These are phyloP conservation scores for Candida palmyrensis DNA, from an alignment of 805 yeast genomes.

Conservation along the genomic window DNA sequence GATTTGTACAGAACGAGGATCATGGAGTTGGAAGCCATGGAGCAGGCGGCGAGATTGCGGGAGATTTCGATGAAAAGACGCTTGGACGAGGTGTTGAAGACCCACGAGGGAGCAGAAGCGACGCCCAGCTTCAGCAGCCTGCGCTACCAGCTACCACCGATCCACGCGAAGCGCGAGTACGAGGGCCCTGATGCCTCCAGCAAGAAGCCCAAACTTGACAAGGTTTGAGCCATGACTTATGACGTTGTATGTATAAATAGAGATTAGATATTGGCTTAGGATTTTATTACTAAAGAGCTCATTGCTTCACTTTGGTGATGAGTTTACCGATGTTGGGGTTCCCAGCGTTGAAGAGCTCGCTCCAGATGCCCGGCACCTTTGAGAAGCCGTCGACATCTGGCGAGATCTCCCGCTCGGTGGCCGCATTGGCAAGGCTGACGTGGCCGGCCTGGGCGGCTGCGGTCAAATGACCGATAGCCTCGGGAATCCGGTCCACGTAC, in stretches of 20 bases:
- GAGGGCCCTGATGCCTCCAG: conserved; percentile 1
- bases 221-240: too few species aligned
- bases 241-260: too few species aligned
- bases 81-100: conserved; percentile 38
- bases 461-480: conserved; percentile 10
- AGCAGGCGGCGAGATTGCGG: conserved; percentile 48
- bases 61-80: conserved; percentile 44
- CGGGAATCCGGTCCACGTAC: conserved; percentile 7
- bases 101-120: conserved; percentile 14
- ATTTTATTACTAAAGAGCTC: too few species aligned
- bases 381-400: too few species aligned
- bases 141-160: conserved; percentile 3
- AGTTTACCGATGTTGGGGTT: too few species aligned
- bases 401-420: too few species aligned
- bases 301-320: too few species aligned
- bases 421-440: too few species aligned
- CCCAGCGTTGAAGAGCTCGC: too few species aligned
- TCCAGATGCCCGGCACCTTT: too few species aligned
- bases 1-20: conserved; percentile 83
- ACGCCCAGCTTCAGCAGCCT: conserved; percentile 2
- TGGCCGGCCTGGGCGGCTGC: too few species aligned
- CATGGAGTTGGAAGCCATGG: conserved; percentile 72
- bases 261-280: too few species aligned
- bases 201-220: conserved; percentile 2
- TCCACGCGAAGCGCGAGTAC: conserved; percentile 3